Conservation (phyloP, 1,139 yeast species). For the Zygoascus meyerae region DNA sequence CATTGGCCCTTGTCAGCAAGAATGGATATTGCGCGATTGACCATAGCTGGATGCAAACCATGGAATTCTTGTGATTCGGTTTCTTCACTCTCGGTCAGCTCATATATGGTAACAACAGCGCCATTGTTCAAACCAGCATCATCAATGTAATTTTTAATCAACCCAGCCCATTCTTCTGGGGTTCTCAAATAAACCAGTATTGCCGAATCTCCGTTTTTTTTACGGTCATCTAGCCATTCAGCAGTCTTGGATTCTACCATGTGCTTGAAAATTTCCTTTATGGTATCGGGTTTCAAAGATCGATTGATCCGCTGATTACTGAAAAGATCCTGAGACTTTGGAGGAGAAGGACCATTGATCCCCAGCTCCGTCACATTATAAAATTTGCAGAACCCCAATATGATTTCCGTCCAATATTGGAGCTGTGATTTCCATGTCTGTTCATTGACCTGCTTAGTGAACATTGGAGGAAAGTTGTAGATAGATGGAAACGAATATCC, state of each 20-base stretch:
- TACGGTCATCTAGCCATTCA: slow-evolving; percentile 36
- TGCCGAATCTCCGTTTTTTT: slow-evolving; percentile 7
- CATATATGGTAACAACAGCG: slow-evolving; percentile 75
- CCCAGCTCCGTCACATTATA: slow-evolving; percentile 43
- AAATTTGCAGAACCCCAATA: slow-evolving; percentile 53
- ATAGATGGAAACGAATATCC: slow-evolving; percentile 55
- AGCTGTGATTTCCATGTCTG: slow-evolving; percentile 71
- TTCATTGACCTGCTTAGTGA: slow-evolving; percentile 81
- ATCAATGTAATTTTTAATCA: slow-evolving; percentile 57
- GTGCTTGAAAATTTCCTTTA: slow-evolving; percentile 49
- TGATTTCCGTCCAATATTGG: slow-evolving; percentile 51
- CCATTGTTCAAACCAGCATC: slow-evolving; percentile 67
- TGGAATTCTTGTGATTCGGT: slow-evolving; percentile 53
- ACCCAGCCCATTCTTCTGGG: slow-evolving; percentile 71
- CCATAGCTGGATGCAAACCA: slow-evolving; percentile 54
- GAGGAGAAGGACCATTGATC: slow-evolving; percentile 7
- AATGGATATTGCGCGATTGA: slow-evolving; percentile 51
- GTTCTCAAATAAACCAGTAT: slow-evolving; percentile 63
- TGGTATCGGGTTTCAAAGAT: slow-evolving; percentile 49
- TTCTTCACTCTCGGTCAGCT: slow-evolving; percentile 60
- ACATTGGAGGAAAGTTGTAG: slow-evolving; percentile 86
- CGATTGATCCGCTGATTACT: slow-evolving; percentile 48
- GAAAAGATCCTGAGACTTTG: slow-evolving; percentile 33
- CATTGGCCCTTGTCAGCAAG: slow-evolving; percentile 55
- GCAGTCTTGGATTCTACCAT: slow-evolving; percentile 54